Evolutionary conservation across 805 yeast genomes (phyloP), one percentile per base, ranked within the genome.

Genomic region (Nakazawaea ishiwadae): DNA sequence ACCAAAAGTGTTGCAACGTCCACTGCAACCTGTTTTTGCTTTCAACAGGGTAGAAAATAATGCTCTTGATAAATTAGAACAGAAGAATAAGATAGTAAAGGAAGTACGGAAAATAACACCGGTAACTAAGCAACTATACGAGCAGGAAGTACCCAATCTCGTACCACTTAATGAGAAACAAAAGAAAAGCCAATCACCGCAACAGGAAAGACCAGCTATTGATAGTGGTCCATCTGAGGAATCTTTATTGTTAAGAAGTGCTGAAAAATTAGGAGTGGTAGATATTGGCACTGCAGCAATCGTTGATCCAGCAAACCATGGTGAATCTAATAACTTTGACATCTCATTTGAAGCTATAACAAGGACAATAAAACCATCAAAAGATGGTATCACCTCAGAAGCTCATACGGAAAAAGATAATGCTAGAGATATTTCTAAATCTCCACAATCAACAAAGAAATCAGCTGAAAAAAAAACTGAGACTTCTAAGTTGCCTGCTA

Each of bases 281-380:
- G 39, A 11, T 8, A 8, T 21, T n/a, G n/a, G n/a, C n/a, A n/a
- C n/a, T n/a, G n/a, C n/a, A n/a, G n/a, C n/a, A n/a, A n/a, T n/a
- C n/a, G n/a, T n/a, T n/a, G 26, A 24, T 27, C 21, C 9, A n/a
- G 27, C 14, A 18, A 27, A 18, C n/a, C 12, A 14, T 6, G 38
- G 31, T 26, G 31, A 47, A 10, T 42, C 48, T 18, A 51, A 51
- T 23, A 49, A 51, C 8, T 50, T 44, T 10, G 71, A 69, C 32
- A 66, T 63, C 39, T 71, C 76, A 6, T 70, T 71, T 45, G 71
- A 68, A 44, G 73, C 73, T 0, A 71, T 71, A n/a, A 63, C 70
- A 44, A 62, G 65, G 4, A 69, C 73, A 2, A 69, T 71, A 7
- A 50, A 75, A 21, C n/a, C 17, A 4, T 28, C 16, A 4, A 71